Conservation (phyloP, 1,139 yeast genomes). For the Lodderomyces beijingensis region DNA sequence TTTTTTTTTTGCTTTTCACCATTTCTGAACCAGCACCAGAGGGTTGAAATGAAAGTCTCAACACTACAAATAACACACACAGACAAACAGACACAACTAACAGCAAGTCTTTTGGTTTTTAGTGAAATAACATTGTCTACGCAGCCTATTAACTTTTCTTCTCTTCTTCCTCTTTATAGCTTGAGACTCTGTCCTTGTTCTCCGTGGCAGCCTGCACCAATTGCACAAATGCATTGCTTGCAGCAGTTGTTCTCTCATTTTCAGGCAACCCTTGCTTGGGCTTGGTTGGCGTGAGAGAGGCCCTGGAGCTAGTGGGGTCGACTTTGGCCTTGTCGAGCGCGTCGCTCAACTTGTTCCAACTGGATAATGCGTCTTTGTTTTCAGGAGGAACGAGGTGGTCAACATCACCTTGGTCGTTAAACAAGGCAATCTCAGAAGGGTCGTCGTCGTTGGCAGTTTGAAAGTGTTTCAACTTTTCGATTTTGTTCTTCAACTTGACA, state of each 20-base stretch:
- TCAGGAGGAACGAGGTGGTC: conserved; percentile 4
- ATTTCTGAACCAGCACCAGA: too few species aligned
- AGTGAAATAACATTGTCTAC: too few species aligned
- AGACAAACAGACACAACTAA: too few species aligned
- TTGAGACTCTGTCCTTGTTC: conserved; percentile 56
- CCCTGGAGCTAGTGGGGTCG: conserved; percentile 14
- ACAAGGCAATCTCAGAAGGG: conserved; percentile 43
- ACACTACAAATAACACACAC: too few species aligned
- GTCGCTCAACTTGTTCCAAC: conserved; percentile 25
- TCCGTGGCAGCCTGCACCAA: conserved; percentile 68
- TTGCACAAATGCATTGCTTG: conserved; percentile 58
- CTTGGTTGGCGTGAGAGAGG: conserved; percentile 16
- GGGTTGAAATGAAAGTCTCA: too few species aligned
- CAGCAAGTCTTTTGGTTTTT: too few species aligned
- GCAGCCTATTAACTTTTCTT: not conserved
- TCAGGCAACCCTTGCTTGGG: conserved; percentile 12
- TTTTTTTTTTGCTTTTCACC: too few species aligned
- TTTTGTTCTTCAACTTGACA: conserved; percentile 70
- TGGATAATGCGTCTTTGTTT: conserved; percentile 12
- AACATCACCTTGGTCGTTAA: conserved; percentile 27
- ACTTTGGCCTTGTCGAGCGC: conserved; percentile 15
- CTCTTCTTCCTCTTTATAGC: conserved; percentile 26
- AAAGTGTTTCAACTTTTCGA: conserved; percentile 56
- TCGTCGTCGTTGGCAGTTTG: conserved; percentile 55
- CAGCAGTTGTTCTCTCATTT: conserved; percentile 17